Percentiles rank a stretch among this genome's conserved stretches.
Conservation (phyloP, 108 stramenopile genomes). For the Schizochytrium sp. region DNA sequence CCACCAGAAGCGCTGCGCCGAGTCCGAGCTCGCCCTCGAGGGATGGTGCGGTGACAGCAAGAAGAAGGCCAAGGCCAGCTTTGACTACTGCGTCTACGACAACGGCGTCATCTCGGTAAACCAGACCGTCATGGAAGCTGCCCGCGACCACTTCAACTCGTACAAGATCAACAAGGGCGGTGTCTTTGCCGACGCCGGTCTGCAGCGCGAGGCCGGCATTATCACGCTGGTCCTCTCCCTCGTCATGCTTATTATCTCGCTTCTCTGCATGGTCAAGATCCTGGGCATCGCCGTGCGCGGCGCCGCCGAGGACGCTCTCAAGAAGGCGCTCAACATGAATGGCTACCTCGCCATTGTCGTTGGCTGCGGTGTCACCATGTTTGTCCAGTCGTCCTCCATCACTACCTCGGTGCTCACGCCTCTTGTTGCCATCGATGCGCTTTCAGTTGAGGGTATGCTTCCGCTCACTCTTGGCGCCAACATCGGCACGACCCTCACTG, state of each 20-base stretch:
- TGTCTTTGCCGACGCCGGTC: neutral
- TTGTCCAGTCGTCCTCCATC: slow-evolving; percentile 68
- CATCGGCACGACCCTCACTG: slow-evolving; percentile 72
- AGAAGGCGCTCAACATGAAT: slow-evolving; percentile 75
- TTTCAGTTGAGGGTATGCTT: slow-evolving; percentile 58
- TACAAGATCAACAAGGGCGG: neutral
- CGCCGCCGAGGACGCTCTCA: slow-evolving; percentile 63
- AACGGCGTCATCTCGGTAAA: neutral
- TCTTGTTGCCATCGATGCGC: slow-evolving; percentile 61
- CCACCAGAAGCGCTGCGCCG: neutral
- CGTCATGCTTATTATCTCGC: slow-evolving; percentile 60
- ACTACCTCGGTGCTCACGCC: slow-evolving; percentile 71
- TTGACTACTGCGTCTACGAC: neutral
- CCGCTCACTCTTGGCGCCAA: slow-evolving; percentile 77
- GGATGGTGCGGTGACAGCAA: neutral
- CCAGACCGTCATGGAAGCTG: neutral
- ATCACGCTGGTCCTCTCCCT: slow-evolving; percentile 62
- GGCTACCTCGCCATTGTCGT: slow-evolving; percentile 66
- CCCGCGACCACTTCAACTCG: neutral
- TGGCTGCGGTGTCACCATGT: slow-evolving; percentile 64
- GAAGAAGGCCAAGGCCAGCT: neutral
- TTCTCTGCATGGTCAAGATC: slow-evolving; percentile 64
- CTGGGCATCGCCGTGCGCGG: slow-evolving; percentile 65
- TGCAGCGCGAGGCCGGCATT: slow-evolving; percentile 41
- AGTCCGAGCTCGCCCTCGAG: neutral